These are phyloP conservation scores for Trichoderma reesei DNA, from an alignment of 495 filamentous ascomycete species.

Conservation along the genomic window DNA sequence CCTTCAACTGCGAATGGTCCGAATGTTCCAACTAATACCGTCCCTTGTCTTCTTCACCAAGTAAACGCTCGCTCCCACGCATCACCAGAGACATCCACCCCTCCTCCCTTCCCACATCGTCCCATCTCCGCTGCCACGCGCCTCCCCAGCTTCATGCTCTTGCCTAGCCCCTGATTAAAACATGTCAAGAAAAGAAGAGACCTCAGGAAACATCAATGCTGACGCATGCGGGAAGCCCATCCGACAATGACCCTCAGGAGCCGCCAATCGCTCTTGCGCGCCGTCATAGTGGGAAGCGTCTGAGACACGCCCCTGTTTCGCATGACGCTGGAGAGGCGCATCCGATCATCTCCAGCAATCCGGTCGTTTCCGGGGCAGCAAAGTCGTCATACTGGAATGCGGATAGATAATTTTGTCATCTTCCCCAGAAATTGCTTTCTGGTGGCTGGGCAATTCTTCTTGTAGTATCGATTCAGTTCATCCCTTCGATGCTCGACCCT, in stretches of 20 bases:
- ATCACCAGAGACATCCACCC: background rate
- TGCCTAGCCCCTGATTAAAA: background rate
- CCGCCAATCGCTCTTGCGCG: background rate
- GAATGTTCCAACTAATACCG: too few relatives aligned
- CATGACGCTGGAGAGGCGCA: background rate
- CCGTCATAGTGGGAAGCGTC: background rate
- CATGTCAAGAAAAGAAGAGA: background rate
- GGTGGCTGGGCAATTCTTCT: background rate
- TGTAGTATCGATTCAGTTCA: too few relatives aligned
- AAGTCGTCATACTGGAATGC: background rate
- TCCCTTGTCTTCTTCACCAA: too few relatives aligned
- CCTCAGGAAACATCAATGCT: background rate
- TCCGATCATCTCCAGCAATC: background rate
- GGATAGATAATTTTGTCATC: too few relatives aligned
- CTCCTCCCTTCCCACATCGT: background rate
- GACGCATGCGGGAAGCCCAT: background rate
- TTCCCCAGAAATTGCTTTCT: too few relatives aligned
- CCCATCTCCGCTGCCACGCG: background rate
- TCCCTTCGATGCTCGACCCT: too few relatives aligned
- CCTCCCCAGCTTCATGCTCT: background rate
- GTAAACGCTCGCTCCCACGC: background rate
- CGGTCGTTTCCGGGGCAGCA: background rate
- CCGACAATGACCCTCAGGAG: background rate
- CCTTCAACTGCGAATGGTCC: too few relatives aligned
- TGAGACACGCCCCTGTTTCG: background rate